Evolutionary conservation across 2,329 filamentous ascomycete genomes (phyloP), one percentile per base, ranked within the genome.

Genomic region (Fusarium pilosicola): DNA sequence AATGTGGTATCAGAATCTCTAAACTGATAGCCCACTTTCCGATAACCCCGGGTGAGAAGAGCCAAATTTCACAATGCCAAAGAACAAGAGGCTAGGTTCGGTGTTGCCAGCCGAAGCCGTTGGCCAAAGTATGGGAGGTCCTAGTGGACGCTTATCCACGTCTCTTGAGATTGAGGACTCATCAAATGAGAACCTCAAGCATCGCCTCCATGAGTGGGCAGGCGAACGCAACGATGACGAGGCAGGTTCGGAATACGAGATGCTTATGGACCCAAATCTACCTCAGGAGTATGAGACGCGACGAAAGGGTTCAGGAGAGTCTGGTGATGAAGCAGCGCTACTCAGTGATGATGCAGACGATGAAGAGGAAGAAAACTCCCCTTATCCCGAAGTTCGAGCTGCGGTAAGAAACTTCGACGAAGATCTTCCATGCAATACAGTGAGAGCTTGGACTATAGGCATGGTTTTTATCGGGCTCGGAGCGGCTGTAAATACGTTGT

Each of bases 331-430:
- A 15, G 73, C 58, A 13, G 73, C 69, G 7, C 66, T 79, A 44
- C 61, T 71, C 49, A 74, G 74, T 11, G 71, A 77, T 17, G 64
- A 84, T 63, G 80, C 82, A 39, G 84, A 85, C 54, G 80, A 82
- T n/a, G 84, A 85, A 70, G 80, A 82, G 26, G 65, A 73, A 13
- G 74, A 77, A 36, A 83, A 82, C 78, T 92, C 90, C 6, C 91
- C 90, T 1, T 93, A 92, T 76, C 87, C 90, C 34, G 90, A 93
- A 80, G 90, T 91, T 55, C 85, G 89, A 52, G 89, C 90, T 39
- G 90, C 90, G 13, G 90, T 92, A 6, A 85, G 85, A 59, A 92
- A 92, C 78, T 89, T 88, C 74, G 90, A 92, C 78, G 88, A 92
- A 74, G 87, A 90, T 52, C 78, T 92, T 32, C 91, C 90, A 2